These are phyloP conservation scores for Tylopilus sp. DNA, from an alignment of 768 basidiomycete species.

Conservation along the genomic window DNA sequence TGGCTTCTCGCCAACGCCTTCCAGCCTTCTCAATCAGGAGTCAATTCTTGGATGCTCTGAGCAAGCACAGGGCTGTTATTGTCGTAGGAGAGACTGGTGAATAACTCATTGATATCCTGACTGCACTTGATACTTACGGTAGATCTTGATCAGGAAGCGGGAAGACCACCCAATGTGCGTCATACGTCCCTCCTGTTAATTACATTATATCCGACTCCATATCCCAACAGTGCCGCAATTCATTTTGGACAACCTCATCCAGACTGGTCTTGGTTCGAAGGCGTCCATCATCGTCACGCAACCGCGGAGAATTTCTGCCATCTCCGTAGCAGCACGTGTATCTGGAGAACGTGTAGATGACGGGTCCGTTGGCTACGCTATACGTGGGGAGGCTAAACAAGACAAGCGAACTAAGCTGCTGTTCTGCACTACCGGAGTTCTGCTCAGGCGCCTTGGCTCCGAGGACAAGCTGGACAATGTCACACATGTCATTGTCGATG, in stretches of 20 bases:
- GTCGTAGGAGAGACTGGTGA: slow-evolving; percentile 89
- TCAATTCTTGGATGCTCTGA: slow-evolving; percentile 57
- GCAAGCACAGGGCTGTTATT: slow-evolving; percentile 63
- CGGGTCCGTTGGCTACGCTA: slow-evolving; percentile 82
- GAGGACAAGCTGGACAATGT: slow-evolving; percentile 69
- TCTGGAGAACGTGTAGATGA: slow-evolving; percentile 76
- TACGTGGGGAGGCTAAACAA: slow-evolving; percentile 80
- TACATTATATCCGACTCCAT: background rate
- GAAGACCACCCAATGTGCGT: slow-evolving; percentile 82
- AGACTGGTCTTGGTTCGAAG: slow-evolving; percentile 52
- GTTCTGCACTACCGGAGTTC: slow-evolving; percentile 95
- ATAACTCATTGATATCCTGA: slow-evolving; percentile 3
- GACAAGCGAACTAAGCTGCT: slow-evolving; percentile 66
- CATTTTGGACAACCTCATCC: slow-evolving; percentile 80
- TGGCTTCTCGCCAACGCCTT: slow-evolving; percentile 53
- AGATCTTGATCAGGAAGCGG: slow-evolving; percentile 58
- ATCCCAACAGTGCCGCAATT: slow-evolving; percentile 72
- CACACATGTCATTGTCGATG: slow-evolving; percentile 87
- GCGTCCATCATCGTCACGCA: slow-evolving; percentile 85
- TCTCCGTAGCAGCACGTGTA: slow-evolving; percentile 85
- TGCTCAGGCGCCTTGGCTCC: slow-evolving; percentile 70
- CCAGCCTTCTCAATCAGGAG: slow-evolving; percentile 74
- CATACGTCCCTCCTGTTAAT: background rate
- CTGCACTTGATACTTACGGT: slow-evolving; percentile 1
- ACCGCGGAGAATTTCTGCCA: slow-evolving; percentile 83